A percentile compares a stretch with the other conserved stretches of the same genome.
phyloP scores from a whole-genome alignment of 352 stramenopile genomes.

The Aphanomyces astaci region DNA sequence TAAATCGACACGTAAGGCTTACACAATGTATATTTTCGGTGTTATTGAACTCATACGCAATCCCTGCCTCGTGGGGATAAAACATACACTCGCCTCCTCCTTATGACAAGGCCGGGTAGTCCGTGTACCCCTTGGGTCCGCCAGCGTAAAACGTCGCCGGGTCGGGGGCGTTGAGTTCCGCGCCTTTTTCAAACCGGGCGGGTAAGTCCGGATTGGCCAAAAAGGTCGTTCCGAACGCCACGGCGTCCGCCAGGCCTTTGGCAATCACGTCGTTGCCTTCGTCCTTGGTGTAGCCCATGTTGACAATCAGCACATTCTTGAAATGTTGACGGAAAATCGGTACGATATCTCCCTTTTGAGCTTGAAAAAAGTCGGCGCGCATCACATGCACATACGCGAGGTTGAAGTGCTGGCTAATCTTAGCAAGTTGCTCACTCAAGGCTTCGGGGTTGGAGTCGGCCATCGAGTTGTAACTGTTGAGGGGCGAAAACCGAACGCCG shows the following conservation, averaged over 20 bases:
- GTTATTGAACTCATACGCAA: too few relatives aligned
- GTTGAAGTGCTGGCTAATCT: not conserved
- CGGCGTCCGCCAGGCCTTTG: not conserved
- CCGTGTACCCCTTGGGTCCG: slow-evolving; percentile 13
- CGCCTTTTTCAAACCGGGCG: not conserved
- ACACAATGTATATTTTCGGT: too few relatives aligned
- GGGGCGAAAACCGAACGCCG: slow-evolving; percentile 12
- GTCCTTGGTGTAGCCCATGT: slow-evolving; percentile 8
- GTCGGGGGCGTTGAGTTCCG: not conserved
- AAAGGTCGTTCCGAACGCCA: slow-evolving; percentile 5
- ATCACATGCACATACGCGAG: slow-evolving; percentile 10
- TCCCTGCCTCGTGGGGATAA: too few relatives aligned
- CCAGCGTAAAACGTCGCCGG: slow-evolving; percentile 10
- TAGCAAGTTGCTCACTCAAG: not conserved
- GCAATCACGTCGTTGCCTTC: slow-evolving; percentile 11
- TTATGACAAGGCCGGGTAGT: slow-evolving; percentile 5
- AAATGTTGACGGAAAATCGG: slow-evolving; percentile 7
- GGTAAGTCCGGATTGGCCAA: slow-evolving; percentile 14
- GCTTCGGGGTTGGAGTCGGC: not conserved
- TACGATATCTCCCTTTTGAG: not conserved
- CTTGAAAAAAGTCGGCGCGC: not conserved
- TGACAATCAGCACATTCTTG: not conserved
- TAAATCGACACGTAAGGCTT: too few relatives aligned
- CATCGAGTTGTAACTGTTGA: slow-evolving; percentile 10
- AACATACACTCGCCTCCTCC: too few relatives aligned